Evolutionary conservation across 768 basidiomycete genomes (phyloP).

Genomic region (Mycena kentingensis): DNA sequence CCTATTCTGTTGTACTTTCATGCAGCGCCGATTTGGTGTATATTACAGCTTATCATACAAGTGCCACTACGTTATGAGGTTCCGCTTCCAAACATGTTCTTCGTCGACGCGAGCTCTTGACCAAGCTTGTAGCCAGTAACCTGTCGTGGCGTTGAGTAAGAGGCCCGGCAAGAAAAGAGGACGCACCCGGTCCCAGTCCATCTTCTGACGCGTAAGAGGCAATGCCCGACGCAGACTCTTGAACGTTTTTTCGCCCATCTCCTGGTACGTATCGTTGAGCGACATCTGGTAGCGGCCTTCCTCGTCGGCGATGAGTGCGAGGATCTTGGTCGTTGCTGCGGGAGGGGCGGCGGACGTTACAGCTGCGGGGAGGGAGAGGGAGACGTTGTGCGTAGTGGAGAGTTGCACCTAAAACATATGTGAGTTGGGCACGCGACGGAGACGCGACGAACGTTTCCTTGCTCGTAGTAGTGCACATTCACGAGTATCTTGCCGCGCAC

Average conservation of each 20-base stretch:
- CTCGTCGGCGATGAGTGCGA: constrained; percentile 81
- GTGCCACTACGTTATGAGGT: constrained; percentile 21
- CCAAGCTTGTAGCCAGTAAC: constrained; percentile 44
- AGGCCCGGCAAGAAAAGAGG: constrained; percentile 3
- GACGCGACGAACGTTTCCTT: constrained; percentile 74
- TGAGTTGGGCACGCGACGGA: not conserved
- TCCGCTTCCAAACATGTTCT: constrained; percentile 28
- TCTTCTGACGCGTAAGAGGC: constrained; percentile 88
- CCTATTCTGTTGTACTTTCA: not conserved
- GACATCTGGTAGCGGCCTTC: constrained; percentile 78
- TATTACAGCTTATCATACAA: constrained; percentile 1
- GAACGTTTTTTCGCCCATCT: constrained; percentile 93
- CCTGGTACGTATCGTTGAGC: constrained; percentile 79
- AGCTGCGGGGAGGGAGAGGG: constrained; percentile 63
- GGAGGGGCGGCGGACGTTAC: constrained; percentile 50
- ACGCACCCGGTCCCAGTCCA: constrained; percentile 92
- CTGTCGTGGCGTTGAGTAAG: constrained; percentile 6
- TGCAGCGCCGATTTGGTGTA: not conserved
- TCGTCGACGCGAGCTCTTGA: constrained; percentile 46
- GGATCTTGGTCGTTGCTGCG: constrained; percentile 62
- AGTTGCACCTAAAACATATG: constrained; percentile 76
- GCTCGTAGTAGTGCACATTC: constrained; percentile 96
- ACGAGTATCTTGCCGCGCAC: constrained; percentile 75
- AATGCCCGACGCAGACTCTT: constrained; percentile 86
- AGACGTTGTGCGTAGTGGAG: constrained; percentile 67